Base-by-base conservation (phyloP, 169 alveolate species). In the Plasmodium malariae region DNA sequence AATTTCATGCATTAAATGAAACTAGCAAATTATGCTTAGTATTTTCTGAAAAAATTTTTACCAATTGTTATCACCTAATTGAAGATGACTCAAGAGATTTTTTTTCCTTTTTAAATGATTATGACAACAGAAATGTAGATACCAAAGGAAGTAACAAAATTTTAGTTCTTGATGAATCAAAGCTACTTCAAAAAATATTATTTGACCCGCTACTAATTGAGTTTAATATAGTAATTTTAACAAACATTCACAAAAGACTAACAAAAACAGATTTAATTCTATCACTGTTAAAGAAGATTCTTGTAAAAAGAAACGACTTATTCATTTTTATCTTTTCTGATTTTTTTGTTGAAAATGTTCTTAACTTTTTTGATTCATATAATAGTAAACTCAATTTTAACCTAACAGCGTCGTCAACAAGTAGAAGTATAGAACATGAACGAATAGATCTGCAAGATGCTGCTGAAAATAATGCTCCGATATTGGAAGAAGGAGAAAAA, bases 121-220 rank as follows among this genome's bases (percentile, higher is more conserved):
- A 74, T 74, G 68, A 49, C 28, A 37, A 71, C 11, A 49, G 49
- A 14, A 48, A 59, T 0, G 88, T 30, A 2, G 74, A 65, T 30
- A 36, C 37, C 17, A 62, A 32, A n/a, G 28, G 21, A 57, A 60
- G 24, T 57, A 63, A 74, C 51, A 65, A 36, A 83, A 65, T 83
- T 59, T 40, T 19, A 21, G 48, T 83, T 30, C 28, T 83, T 48
- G 72, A 83, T 57, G 91, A 83, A 43, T 28, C 85, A 49, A 83
- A 34, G 26, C 40, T 83, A 45, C 67, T 83, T 6, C 85, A 83
- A 45, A 57, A 74, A 37, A 62, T 94, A 32, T 24, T 92, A 71
- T 30, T 72, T 12, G 96, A 94, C 28, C 96, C 96, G 11, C 93
- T 94, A 34, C 74, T 94, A 65, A 88, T 94, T 45, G 95, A 94